Percentiles rank a stretch among this genome's conserved stretches.
Conservation (phyloP, 192 early-diverging fungal species). For the Backusella morwellensis region DNA sequence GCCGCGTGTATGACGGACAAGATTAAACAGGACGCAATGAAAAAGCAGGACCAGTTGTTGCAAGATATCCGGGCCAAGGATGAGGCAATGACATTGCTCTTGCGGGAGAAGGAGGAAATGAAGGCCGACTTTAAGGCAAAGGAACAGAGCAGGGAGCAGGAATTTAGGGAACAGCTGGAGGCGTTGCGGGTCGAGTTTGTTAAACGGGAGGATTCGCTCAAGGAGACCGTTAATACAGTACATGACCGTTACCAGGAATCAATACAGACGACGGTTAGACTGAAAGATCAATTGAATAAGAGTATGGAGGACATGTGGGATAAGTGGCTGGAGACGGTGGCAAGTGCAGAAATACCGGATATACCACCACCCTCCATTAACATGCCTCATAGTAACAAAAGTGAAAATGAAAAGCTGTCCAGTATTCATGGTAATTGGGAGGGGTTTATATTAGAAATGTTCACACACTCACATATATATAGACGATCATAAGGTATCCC, state of each 20-base stretch:
- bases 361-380: not conserved
- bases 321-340: not conserved
- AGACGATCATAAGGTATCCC: not conserved
- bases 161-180: not conserved
- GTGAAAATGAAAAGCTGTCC: not conserved
- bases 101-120: not conserved
- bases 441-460: too few species aligned
- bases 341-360: not conserved
- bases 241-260: not conserved
- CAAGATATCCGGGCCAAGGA: not conserved
- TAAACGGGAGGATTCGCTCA: not conserved
- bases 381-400: not conserved
- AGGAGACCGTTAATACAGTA: not conserved
- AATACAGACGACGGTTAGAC: not conserved
- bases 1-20: not conserved
- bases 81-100: not conserved
- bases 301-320: not conserved
- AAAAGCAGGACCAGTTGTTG: not conserved
- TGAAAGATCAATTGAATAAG: not conserved
- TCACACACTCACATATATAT: too few species aligned
- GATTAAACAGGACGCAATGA: not conserved
- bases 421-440: not conserved
- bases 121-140: not conserved
- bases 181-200: not conserved
- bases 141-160: not conserved